phyloP scores from a whole-genome alignment of 176 grass and related monocot species.

The Oryza rufipogon region DNA sequence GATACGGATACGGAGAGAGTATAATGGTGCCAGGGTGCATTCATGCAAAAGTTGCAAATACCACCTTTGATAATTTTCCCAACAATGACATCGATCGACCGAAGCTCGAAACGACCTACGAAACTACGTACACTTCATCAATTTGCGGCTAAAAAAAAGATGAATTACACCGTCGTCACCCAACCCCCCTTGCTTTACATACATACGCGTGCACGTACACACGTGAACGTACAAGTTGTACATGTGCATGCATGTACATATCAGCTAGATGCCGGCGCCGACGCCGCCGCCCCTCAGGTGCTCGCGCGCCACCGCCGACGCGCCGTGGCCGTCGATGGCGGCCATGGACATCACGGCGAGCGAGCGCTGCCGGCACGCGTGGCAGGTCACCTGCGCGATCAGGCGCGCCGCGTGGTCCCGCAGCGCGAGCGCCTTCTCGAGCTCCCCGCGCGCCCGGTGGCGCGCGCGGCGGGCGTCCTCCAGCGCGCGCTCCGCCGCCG shows the following conservation, averaged over 20 bases:
- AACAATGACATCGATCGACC: background rate
- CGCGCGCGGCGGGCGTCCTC: slow-evolving; percentile 60
- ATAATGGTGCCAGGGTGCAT: background rate
- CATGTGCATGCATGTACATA: background rate
- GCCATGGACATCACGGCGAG: slow-evolving; percentile 39
- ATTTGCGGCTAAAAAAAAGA: background rate
- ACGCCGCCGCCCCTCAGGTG: slow-evolving; percentile 40
- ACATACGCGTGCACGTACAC: slow-evolving; percentile 8
- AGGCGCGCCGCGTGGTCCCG: slow-evolving; percentile 65
- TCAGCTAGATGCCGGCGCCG: slow-evolving; percentile 34
- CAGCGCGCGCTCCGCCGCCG: slow-evolving; percentile 67
- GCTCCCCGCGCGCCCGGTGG: slow-evolving; percentile 59
- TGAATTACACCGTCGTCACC: background rate
- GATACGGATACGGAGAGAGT: too few relatives aligned
- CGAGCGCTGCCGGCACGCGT: slow-evolving; percentile 67
- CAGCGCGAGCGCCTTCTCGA: slow-evolving; percentile 66
- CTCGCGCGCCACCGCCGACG: slow-evolving; percentile 39
- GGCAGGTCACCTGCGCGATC: slow-evolving; percentile 82
- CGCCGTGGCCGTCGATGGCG: slow-evolving; percentile 46
- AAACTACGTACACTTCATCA: slow-evolving; percentile 1
- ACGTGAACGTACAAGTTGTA: background rate
- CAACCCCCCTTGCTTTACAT: background rate
- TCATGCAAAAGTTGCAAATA: background rate
- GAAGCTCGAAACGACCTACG: background rate
- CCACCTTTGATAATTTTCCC: background rate